These are phyloP conservation scores for Rhododendron molle DNA, from an alignment of 148 eudicot species.

Conservation along the genomic window DNA sequence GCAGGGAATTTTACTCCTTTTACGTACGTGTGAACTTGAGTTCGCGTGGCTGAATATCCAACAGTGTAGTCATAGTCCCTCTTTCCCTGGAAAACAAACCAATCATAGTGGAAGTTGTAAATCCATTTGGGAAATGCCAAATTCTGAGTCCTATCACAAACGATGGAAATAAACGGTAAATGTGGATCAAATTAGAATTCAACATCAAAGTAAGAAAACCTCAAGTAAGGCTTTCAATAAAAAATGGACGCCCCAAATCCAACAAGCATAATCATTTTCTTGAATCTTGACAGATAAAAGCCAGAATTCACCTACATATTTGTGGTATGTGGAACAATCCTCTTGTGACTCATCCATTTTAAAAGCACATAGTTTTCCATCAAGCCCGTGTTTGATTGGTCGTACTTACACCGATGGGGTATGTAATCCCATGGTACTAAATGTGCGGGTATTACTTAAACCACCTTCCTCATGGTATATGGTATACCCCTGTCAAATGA, in stretches of 20 bases:
- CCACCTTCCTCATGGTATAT: not conserved
- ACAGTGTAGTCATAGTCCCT: constrained; percentile 40
- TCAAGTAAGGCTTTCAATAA: not conserved
- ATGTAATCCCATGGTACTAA: not conserved
- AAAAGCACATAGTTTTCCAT: not conserved
- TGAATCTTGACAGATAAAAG: not conserved
- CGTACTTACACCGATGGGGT: not conserved
- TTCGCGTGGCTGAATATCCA: constrained; percentile 62
- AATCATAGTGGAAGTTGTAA: not conserved
- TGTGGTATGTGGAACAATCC: not conserved
- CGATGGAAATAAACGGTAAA: not conserved
- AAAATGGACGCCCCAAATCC: not conserved
- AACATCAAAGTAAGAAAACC: not conserved
- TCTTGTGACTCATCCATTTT: not conserved
- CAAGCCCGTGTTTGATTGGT: not conserved
- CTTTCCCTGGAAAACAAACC: constrained; percentile 8
- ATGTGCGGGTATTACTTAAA: not conserved
- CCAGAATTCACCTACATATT: not conserved
- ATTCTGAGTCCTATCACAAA: not conserved
- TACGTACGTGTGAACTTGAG: constrained; percentile 62
- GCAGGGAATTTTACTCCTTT: not conserved
- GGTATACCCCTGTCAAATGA: not conserved
- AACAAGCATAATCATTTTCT: not conserved
- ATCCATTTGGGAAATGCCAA: not conserved
- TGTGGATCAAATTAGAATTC: not conserved